phyloP scores from a whole-genome alignment of 495 filamentous ascomycete species.

The Daldinia bambusicola region DNA sequence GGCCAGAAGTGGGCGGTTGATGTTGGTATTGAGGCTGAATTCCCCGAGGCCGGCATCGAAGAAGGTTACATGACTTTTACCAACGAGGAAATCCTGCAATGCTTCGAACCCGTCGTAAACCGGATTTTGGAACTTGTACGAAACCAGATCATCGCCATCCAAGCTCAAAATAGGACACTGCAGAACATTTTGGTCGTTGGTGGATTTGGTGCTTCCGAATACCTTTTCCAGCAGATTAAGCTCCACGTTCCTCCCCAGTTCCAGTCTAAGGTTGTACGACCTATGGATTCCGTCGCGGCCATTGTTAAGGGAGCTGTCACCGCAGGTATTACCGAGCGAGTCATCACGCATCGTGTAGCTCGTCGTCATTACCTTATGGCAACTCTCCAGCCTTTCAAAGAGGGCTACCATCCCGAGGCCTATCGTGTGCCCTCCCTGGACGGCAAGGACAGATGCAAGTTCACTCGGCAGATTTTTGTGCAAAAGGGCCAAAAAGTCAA shows the following conservation, averaged over 20 bases:
- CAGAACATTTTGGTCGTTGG: constrained; percentile 81
- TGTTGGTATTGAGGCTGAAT: constrained; percentile 80
- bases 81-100: constrained; percentile 81
- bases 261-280: constrained; percentile 79
- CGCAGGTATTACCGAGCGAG: constrained; percentile 93
- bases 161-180: constrained; percentile 75
- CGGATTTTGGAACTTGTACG: constrained; percentile 76
- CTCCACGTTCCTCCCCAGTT: constrained; percentile 83
- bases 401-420: constrained; percentile 96
- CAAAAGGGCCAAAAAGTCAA: constrained; percentile 99
- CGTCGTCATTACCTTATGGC: constrained; percentile 99
- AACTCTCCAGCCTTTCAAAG: constrained; percentile 97
- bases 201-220: constrained; percentile 79
- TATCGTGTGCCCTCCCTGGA: constrained; percentile 97
- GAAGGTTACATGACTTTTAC: constrained; percentile 87
- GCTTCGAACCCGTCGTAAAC: constrained; percentile 79
- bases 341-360: constrained; percentile 97
- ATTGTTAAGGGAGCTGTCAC: constrained; percentile 83
- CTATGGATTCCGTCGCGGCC: constrained; percentile 81
- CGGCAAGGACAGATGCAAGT: constrained; percentile 98
- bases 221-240: constrained; percentile 84
- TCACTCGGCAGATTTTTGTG: constrained; percentile 97
- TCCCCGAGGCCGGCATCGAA: constrained; percentile 79
- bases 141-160: constrained; percentile 82
- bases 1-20: constrained; percentile 82